Evolutionary conservation across 805 yeast species (phyloP), one percentile per base, ranked within the genome.

Genomic region (Ogataea methylovora): DNA sequence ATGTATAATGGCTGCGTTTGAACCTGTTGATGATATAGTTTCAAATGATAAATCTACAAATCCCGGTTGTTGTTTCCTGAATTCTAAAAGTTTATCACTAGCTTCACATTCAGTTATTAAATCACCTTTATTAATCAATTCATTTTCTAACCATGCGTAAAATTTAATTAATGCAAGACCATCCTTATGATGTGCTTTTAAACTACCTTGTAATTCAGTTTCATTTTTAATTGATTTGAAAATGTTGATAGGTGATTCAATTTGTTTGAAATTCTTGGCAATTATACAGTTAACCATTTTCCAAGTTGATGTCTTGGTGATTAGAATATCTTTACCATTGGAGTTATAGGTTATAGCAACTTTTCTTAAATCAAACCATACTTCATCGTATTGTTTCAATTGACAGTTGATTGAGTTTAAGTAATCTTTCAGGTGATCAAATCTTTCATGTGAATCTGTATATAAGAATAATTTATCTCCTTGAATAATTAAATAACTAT

Each of bases 1-100:
- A 53, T 84, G 94, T 40, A 84, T 79, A 21, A 83, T 64, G 2
- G 92, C 84, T 8, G 85, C 84, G 52, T 82, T 83, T 10, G 85
- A 65, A 1, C 90, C 92, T 1, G 84, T 67, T 5, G 87, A 73
- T 33, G 85, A 75, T 31, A 83, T 82, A 0, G 92, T 82, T 32
- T 73, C 77, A 54, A 83, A 83, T 3, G 86, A 77, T 29, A 76
- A 67, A 0, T 88, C 92, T 15, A 61, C 67, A 48, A 71, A 76
- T 41, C 69, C 60, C 15, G 70, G 69, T 42, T 69, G 69, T 21
- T 67, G 57, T 21, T 66, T 52, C 47, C 90, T 66, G 32, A 80
- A 73, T 24, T 67, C 56, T 33, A 66, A 64, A 19, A 80, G 65
- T 46, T 79, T 75, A 44, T 67, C 64, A 3, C 79, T 79, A 0